phyloP scores from a whole-genome alignment of 2,329 filamentous ascomycete genomes.

The Xylariaceae sp. region DNA sequence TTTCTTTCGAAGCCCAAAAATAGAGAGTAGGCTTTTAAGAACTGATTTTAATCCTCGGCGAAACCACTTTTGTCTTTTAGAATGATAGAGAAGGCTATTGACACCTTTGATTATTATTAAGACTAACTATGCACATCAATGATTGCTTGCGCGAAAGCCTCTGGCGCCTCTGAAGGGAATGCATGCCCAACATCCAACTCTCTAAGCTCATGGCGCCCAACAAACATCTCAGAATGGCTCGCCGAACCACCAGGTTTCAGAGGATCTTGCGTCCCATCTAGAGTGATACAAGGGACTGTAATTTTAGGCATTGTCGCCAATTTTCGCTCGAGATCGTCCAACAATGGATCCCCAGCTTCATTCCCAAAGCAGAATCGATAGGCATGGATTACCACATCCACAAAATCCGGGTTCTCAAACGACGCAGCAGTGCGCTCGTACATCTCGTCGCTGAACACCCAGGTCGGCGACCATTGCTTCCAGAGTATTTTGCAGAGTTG shows the following conservation, averaged over 20 bases:
- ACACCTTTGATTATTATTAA: neutral
- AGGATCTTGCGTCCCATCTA: constrained; percentile 20
- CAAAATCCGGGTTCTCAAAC: constrained; percentile 25
- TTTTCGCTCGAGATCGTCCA: constrained; percentile 10
- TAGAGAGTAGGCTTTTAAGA: no score
- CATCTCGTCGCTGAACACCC: constrained; percentile 11
- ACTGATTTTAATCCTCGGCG: no score
- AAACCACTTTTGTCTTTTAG: no score
- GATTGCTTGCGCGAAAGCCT: constrained; percentile 19
- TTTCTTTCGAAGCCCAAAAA: no score
- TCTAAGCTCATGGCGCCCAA: constrained; percentile 17
- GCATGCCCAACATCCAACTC: constrained; percentile 22
- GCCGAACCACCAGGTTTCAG: constrained; percentile 23
- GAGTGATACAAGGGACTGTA: constrained; percentile 22
- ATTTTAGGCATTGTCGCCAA: constrained; percentile 17
- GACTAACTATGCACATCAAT: constrained; percentile 20
- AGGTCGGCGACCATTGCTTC: constrained; percentile 23
- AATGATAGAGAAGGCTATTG: no score
- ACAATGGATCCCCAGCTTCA: constrained; percentile 13
- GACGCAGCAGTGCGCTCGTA: constrained; percentile 15
- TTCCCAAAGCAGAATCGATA: constrained; percentile 21
- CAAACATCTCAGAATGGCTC: constrained; percentile 19
- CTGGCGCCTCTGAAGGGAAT: constrained; percentile 20
- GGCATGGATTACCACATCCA: constrained; percentile 18
- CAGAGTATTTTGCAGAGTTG: constrained; percentile 17